Evolutionary conservation across 495 filamentous ascomycete species (phyloP).

Genomic region (Daldinia grandis): DNA sequence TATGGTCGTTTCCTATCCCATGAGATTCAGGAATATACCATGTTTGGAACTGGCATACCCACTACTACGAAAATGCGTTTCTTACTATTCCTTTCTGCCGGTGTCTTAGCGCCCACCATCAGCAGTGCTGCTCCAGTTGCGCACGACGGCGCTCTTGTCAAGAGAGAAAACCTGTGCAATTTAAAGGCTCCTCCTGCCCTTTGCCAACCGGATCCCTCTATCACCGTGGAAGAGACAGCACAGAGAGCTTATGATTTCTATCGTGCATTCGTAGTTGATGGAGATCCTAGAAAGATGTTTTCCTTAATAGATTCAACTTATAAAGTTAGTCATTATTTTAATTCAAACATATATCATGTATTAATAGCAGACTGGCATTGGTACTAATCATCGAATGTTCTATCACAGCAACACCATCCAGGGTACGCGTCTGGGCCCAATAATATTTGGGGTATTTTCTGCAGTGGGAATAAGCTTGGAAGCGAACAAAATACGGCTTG

Average conservation of each 20-base stretch:
- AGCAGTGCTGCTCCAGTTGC: slow-evolving; percentile 45
- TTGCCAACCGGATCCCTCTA: slow-evolving; percentile 49
- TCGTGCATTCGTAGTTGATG: slow-evolving; percentile 58
- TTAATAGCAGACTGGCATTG: neutral
- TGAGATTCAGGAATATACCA: slow-evolving; percentile 1
- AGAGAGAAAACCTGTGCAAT: slow-evolving; percentile 56
- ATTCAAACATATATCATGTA: neutral
- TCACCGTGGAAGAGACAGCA: slow-evolving; percentile 57
- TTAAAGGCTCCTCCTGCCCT: slow-evolving; percentile 51
- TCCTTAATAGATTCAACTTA: slow-evolving; percentile 55
- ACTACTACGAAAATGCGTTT: slow-evolving; percentile 48
- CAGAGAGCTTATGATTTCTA: slow-evolving; percentile 58
- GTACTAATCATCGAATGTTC: slow-evolving; percentile 2
- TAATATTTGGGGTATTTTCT: slow-evolving; percentile 56
- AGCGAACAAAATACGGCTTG: slow-evolving; percentile 51
- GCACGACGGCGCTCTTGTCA: slow-evolving; percentile 33
- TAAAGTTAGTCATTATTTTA: slow-evolving; percentile 40
- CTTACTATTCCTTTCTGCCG: slow-evolving; percentile 40
- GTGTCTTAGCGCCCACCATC: slow-evolving; percentile 44
- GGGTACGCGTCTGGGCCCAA: slow-evolving; percentile 52
- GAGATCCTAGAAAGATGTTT: slow-evolving; percentile 58
- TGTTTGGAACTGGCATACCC: neutral
- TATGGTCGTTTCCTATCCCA: slow-evolving; percentile 16
- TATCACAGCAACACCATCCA: slow-evolving; percentile 54
- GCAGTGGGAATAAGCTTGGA: slow-evolving; percentile 52